A percentile compares a stretch with the other conserved stretches of the same genome.
Conservation (phyloP, 1,284 basidiomycete genomes). For the Vanrija pseudolonga region DNA sequence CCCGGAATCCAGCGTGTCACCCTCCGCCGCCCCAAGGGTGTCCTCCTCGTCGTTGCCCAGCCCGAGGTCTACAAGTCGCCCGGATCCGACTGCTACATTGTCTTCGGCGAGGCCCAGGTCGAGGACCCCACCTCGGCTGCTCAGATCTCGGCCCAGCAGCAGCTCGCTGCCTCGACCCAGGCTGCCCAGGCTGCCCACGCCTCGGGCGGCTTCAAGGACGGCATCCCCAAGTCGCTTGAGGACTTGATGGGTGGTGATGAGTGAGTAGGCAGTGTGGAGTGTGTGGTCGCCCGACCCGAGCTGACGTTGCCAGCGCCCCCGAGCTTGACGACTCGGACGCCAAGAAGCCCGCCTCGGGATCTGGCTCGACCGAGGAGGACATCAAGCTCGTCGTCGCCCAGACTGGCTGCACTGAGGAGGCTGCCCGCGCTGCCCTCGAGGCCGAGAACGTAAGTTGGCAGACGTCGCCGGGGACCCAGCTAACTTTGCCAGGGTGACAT, state of each 20-base stretch:
- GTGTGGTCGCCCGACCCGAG: not conserved
- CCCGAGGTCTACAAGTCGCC: slow-evolving; percentile 98
- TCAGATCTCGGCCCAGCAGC: slow-evolving; percentile 78
- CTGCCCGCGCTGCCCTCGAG: slow-evolving; percentile 84
- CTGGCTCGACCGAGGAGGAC: slow-evolving; percentile 79
- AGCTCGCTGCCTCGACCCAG: slow-evolving; percentile 58
- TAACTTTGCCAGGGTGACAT: slow-evolving; percentile 60
- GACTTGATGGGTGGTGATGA: slow-evolving; percentile 59
- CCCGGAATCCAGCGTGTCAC: slow-evolving; percentile 92
- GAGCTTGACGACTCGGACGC: slow-evolving; percentile 64
- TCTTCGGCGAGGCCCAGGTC: slow-evolving; percentile 97
- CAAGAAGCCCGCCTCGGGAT: slow-evolving; percentile 51
- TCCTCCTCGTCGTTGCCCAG: slow-evolving; percentile 85
- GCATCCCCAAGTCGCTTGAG: slow-evolving; percentile 58
- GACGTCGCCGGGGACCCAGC: too few relatives aligned
- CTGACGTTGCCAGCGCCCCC: slow-evolving; percentile 54
- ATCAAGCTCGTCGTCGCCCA: slow-evolving; percentile 92
- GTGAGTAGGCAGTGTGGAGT: slow-evolving; percentile 25
- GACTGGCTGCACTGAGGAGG: slow-evolving; percentile 71
- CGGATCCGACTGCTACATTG: slow-evolving; percentile 96
- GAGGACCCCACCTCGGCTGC: slow-evolving; percentile 88
- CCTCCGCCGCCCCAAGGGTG: slow-evolving; percentile 89
- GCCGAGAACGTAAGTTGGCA: slow-evolving; percentile 58
- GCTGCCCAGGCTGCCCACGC: slow-evolving; percentile 47
- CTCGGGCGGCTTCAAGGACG: slow-evolving; percentile 51